Evolutionary conservation across 108 stramenopile genomes (phyloP), one percentile per base, ranked within the genome.

Genomic region (Cyclotella choctawhatcheeana): DNA sequence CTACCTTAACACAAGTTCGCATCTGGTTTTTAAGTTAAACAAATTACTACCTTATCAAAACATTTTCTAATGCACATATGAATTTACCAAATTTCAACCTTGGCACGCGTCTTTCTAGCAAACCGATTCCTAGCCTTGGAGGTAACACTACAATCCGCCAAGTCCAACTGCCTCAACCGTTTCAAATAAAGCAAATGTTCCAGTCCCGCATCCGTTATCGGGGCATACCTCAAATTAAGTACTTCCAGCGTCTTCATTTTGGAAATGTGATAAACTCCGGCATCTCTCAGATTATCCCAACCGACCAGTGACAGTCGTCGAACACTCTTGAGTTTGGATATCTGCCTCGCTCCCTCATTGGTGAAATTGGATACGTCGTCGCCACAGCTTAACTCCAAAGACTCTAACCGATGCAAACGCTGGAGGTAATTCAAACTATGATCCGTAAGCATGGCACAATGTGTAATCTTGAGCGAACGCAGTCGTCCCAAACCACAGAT

Each of bases 221-320:
- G 43, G 21, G 58, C 60, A 64, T 73, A 68, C 22, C 94, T 88
- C 5, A 95, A 65, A 58, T 91, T 89, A 2, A 90, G 67, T 27
- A 83, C 72, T 67, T 90, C 89, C 58, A 91, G 50, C 1, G 91
- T 82, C 44, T 81, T 90, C 65, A 95, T 88, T 44, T 84, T 73
- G 5, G 91, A 81, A 34, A 95, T 50, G 35, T 91, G 74, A 21
- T 65, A 70, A 44, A 90, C 81, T 12, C 94, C 94, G 44, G 37
- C 43, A 74, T 95, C 94, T 3, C 90, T 87, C 21, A 80, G 51
- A 30, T 64, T 18, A 17, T 73, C 79, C 79, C 79, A 95, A 67
- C 44, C 90, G 43, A 29, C 90, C 79, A 48, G 83, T 71, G 74
- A 89, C 73, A 66, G 85, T 48, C 64, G 88, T 86, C 84, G 71